These are phyloP conservation scores for Alternaria brassicae DNA, from an alignment of 2,329 filamentous ascomycete genomes.

Conservation along the genomic window DNA sequence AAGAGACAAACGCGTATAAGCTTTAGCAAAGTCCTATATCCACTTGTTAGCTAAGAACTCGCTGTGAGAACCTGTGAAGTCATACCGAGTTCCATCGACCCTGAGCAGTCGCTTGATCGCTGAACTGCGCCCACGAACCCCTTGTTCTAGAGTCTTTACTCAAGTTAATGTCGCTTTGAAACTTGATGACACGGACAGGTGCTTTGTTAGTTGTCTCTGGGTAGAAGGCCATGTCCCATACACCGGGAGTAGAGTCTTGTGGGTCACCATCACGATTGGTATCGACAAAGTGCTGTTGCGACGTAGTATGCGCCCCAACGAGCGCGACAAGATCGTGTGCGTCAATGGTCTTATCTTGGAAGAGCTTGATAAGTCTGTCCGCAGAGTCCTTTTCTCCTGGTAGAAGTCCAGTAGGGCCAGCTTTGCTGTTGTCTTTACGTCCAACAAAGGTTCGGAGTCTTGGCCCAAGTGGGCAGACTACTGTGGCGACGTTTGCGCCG, in stretches of 20 bases:
- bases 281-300: constrained; percentile 49
- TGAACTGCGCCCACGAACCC: constrained; percentile 44
- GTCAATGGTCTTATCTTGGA: constrained; percentile 50
- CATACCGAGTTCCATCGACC: constrained; percentile 46
- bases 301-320: constrained; percentile 49
- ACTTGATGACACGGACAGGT: constrained; percentile 47
- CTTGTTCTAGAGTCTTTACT: constrained; percentile 44
- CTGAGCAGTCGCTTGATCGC: constrained; percentile 31
- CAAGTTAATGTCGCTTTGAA: constrained; percentile 47
- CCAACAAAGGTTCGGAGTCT: constrained; percentile 49
- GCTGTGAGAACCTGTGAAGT: neutral
- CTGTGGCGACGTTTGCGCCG: constrained; percentile 48
- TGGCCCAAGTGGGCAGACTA: constrained; percentile 51
- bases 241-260: constrained; percentile 47
- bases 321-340: constrained; percentile 49
- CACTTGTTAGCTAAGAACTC: neutral
- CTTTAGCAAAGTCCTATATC: constrained; percentile 57
- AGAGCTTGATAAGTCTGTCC: constrained; percentile 47
- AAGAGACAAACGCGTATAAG: constrained; percentile 62
- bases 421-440: constrained; percentile 46
- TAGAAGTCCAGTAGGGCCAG: constrained; percentile 45
- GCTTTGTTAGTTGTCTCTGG: constrained; percentile 38
- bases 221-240: constrained; percentile 51
- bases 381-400: constrained; percentile 44
- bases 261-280: constrained; percentile 42